Evolutionary conservation across 768 basidiomycete species (phyloP).

Genomic region (Trametes sanguinea): DNA sequence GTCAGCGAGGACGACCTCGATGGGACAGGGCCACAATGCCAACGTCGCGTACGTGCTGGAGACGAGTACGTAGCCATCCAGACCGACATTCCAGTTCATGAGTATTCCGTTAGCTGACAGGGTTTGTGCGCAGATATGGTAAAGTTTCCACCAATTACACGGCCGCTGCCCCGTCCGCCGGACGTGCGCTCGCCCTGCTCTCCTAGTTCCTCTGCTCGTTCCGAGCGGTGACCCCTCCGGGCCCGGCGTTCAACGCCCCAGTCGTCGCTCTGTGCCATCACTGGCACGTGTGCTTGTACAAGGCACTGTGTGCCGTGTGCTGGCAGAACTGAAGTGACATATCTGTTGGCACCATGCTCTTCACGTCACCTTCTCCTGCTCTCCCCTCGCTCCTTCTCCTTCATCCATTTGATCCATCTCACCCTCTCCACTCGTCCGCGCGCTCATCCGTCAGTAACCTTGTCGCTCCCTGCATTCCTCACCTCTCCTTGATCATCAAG

Average conservation of each 20-base stretch:
- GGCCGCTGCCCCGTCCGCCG: constrained; percentile 12
- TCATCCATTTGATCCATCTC: not conserved
- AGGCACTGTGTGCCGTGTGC: not conserved
- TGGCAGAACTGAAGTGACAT: too few species aligned
- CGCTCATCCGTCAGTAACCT: too few species aligned
- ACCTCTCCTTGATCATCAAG: too few species aligned
- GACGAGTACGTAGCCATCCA: constrained; percentile 64
- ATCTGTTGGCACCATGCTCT: too few species aligned
- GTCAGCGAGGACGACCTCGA: constrained; percentile 80
- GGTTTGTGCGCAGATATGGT: constrained; percentile 62
- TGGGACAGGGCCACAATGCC: constrained; percentile 48
- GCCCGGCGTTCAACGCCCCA: too few species aligned
- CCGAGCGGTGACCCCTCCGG: not conserved
- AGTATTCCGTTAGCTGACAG: not conserved
- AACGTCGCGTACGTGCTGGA: constrained; percentile 83
- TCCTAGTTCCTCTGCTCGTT: too few species aligned
- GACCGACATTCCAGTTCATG: not conserved
- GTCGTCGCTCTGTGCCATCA: too few species aligned
- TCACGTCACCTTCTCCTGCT: too few species aligned
- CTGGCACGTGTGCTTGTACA: too few species aligned
- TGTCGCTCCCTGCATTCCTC: too few species aligned
- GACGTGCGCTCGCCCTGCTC: not conserved
- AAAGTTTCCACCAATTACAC: constrained; percentile 62
- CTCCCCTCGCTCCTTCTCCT: not conserved
- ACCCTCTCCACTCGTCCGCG: too few species aligned